These are phyloP conservation scores for Lodderomyces parapsilosis DNA, from an alignment of 1,139 yeast genomes.

Conservation along the genomic window DNA sequence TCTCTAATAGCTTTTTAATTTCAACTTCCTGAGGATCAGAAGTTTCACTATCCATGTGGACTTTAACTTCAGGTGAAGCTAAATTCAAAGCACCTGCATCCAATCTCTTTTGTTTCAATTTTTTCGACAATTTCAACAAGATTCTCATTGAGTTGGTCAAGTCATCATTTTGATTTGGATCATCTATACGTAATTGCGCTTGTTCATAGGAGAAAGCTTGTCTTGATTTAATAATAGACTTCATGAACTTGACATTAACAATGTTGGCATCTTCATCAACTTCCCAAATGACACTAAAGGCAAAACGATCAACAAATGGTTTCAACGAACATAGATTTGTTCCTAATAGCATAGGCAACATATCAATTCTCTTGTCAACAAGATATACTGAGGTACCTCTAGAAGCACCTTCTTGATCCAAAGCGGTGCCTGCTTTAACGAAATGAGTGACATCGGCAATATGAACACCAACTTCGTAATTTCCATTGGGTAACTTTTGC, in stretches of 20 bases:
- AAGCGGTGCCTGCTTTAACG: conserved; percentile 87
- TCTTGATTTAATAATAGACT: conserved; percentile 85
- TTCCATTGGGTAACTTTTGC: conserved; percentile 78
- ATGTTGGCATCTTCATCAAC: conserved; percentile 84
- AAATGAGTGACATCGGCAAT: conserved; percentile 99
- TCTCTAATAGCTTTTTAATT: conserved; percentile 80
- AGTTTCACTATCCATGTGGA: conserved; percentile 95
- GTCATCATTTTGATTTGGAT: conserved; percentile 71
- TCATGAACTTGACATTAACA: conserved; percentile 76
- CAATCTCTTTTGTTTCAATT: conserved; percentile 78
- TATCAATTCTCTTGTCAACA: conserved; percentile 98
- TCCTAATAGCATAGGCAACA: conserved; percentile 94
- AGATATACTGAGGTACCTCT: conserved; percentile 96
- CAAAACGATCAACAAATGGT: conserved; percentile 94
- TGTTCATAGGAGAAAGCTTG: conserved; percentile 94
- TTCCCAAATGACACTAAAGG: conserved; percentile 96
- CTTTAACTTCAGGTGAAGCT: conserved; percentile 98
- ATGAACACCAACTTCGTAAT: conserved; percentile 96
- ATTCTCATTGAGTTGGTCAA: conserved; percentile 88
- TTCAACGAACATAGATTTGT: conserved; percentile 94
- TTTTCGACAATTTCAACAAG: conserved; percentile 72
- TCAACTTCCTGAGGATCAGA: conserved; percentile 97
- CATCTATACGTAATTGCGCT: conserved; percentile 92
- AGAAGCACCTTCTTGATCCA: conserved; percentile 94
- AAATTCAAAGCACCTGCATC: conserved; percentile 96